These are phyloP conservation scores for Dioszegia crocea DNA, from an alignment of 768 basidiomycete genomes.

Conservation along the genomic window DNA sequence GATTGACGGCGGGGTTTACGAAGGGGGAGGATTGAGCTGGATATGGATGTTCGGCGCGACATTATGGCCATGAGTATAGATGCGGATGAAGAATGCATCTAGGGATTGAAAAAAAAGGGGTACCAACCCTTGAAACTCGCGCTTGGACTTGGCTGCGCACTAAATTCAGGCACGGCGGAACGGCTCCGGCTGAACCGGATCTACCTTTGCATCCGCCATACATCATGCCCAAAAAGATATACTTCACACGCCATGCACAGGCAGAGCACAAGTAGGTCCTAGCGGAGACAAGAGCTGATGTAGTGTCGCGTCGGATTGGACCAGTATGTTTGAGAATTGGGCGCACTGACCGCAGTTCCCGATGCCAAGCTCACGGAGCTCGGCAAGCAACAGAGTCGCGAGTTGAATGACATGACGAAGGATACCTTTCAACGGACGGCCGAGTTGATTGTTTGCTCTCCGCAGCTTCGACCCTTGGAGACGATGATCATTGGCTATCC, in stretches of 20 bases:
- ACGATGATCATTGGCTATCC: conserved; percentile 39
- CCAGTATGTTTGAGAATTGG: conserved; percentile 20
- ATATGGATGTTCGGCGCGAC: neutral
- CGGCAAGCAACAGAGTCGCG: conserved; percentile 37
- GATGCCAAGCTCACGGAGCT: conserved; percentile 46
- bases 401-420: conserved; percentile 39
- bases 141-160: too few relatives aligned
- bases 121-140: too few relatives aligned
- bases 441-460: conserved; percentile 42
- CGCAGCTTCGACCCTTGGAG: conserved; percentile 45
- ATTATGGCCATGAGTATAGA: neutral
- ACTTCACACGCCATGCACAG: conserved; percentile 43
- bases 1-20: neutral
- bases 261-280: conserved; percentile 44
- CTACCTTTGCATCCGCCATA: neutral
- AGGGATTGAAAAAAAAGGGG: too few relatives aligned
- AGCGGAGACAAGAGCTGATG: neutral
- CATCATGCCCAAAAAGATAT: conserved; percentile 20
- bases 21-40: neutral
- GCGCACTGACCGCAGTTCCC: conserved; percentile 20
- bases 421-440: conserved; percentile 36
- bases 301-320: conserved; percentile 44
- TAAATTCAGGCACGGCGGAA: too few relatives aligned
- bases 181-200: too few relatives aligned
- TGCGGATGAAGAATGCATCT: too few relatives aligned